Conservation (phyloP, 805 yeast species). For the Saturnispora diversa region DNA sequence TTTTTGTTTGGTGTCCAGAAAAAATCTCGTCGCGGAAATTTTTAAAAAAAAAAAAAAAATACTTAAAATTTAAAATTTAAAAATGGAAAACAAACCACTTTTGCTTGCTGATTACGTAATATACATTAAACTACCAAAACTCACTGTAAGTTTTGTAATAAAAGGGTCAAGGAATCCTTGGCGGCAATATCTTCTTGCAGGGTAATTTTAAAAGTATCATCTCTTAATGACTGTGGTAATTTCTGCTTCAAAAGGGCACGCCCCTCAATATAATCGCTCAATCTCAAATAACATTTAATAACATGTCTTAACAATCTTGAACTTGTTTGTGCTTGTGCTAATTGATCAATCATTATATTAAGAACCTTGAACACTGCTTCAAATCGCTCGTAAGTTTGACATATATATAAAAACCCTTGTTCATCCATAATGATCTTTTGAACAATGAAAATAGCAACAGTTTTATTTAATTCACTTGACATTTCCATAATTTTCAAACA, state of each 20-base stretch:
- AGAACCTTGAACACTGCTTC: conserved; percentile 89
- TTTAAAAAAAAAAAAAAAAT: too few relatives aligned
- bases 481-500: conserved; percentile 94
- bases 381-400: conserved; percentile 92
- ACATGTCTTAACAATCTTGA: conserved; percentile 87
- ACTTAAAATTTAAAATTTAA: too few relatives aligned
- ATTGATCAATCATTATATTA: conserved; percentile 77
- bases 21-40: background rate
- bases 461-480: conserved; percentile 86
- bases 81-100: background rate
- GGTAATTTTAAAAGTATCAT: conserved; percentile 72
- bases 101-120: background rate
- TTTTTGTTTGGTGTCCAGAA: too few relatives aligned
- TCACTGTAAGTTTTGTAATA: conserved; percentile 47
- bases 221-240: conserved; percentile 80
- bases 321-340: conserved; percentile 57
- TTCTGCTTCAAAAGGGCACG: conserved; percentile 76
- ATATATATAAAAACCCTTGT: conserved; percentile 81
- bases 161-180: conserved; percentile 76
- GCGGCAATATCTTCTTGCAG: conserved; percentile 84
- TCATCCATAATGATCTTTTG: conserved; percentile 91
- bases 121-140: background rate
- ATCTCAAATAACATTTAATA: conserved; percentile 83
- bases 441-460: conserved; percentile 93
- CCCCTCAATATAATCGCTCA: conserved; percentile 86